These are phyloP conservation scores for Ceratocystis cacaofunesta DNA, from an alignment of 2,329 filamentous ascomycete genomes.

Conservation along the genomic window DNA sequence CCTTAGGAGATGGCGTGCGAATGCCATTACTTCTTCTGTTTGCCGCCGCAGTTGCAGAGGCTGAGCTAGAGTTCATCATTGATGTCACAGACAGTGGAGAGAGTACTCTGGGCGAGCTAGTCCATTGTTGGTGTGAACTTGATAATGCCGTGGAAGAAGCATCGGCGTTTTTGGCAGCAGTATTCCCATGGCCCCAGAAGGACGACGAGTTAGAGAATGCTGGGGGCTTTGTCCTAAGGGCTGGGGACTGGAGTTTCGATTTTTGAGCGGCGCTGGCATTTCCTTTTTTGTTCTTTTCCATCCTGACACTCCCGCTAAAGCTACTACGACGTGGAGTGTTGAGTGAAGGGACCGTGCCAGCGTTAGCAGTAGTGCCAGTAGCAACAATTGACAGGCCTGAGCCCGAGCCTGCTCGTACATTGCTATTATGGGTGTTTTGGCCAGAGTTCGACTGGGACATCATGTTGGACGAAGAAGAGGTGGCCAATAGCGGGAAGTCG, in stretches of 20 bases:
- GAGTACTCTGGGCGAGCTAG: neutral
- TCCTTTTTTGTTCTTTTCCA: conserved; percentile 8
- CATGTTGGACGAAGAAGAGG: neutral
- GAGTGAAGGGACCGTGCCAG: neutral
- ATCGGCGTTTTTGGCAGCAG: neutral
- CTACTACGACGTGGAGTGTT: conserved; percentile 4
- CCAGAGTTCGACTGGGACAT: neutral
- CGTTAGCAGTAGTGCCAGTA: neutral
- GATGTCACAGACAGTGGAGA: conserved; percentile 9
- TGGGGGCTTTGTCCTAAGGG: neutral
- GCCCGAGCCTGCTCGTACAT: neutral
- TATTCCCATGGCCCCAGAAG: neutral
- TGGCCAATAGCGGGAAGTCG: neutral
- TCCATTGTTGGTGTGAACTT: neutral
- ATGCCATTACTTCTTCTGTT: neutral
- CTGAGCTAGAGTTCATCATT: conserved; percentile 8
- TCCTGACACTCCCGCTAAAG: conserved; percentile 3
- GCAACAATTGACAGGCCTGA: neutral
- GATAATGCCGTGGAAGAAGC: neutral
- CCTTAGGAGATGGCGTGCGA: conserved; percentile 14
- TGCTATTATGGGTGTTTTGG: no score
- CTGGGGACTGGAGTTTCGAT: neutral
- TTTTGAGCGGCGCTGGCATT: conserved; percentile 2
- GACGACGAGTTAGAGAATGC: neutral
- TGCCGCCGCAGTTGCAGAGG: neutral